Conservation (phyloP, 768 basidiomycete species). For the Sistotremastrum suecicum region DNA sequence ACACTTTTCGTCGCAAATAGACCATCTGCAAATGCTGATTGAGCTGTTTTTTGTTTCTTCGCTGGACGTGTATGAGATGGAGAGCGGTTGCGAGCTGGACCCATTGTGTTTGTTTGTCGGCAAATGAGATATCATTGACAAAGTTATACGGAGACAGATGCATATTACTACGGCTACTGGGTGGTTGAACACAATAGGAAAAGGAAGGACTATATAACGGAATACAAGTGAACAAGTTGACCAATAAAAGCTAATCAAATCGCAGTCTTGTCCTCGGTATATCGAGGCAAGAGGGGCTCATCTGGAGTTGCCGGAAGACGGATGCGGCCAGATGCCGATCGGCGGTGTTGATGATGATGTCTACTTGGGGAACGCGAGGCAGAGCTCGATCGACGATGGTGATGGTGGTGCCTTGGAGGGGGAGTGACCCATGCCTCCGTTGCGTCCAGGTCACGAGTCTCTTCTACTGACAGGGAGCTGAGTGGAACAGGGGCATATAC, state of each 20-base stretch:
- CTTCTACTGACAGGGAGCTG: slow-evolving; percentile 35
- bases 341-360: too few species aligned
- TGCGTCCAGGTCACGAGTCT: slow-evolving; percentile 34
- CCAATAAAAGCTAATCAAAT: too few species aligned
- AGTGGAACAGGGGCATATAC: slow-evolving; percentile 66
- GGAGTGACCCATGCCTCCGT: slow-evolving; percentile 46
- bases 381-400: slow-evolving; percentile 18
- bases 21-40: slow-evolving; percentile 29
- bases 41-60: slow-evolving; percentile 5
- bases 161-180: too few species aligned
- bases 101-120: background rate
- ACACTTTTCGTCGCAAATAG: slow-evolving; percentile 47
- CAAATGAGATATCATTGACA: background rate
- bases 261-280: background rate
- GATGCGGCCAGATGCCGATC: slow-evolving; percentile 9
- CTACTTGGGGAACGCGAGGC: background rate
- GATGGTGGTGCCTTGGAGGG: slow-evolving; percentile 14
- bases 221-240: too few species aligned
- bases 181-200: too few species aligned
- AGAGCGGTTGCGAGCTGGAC: slow-evolving; percentile 6
- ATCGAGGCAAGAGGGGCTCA: slow-evolving; percentile 29
- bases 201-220: too few species aligned
- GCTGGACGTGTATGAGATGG: slow-evolving; percentile 3
- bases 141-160: too few species aligned
- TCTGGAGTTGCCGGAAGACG: slow-evolving; percentile 27